phyloP scores from a whole-genome alignment of 2,329 filamentous ascomycete genomes.

The Neofusicoccum parvum region DNA sequence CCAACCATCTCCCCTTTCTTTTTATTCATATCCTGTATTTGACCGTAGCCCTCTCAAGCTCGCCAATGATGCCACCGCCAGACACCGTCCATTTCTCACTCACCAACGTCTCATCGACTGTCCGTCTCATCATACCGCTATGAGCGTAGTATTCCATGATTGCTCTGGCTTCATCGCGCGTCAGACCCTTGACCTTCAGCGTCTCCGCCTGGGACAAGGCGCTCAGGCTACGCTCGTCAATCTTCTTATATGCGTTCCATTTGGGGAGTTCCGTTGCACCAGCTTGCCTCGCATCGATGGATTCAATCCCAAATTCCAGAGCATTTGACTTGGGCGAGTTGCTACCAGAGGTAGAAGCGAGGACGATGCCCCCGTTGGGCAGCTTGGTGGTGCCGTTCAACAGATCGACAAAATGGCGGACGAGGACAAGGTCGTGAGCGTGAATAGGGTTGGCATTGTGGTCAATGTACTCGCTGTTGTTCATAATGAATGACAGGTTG shows the following conservation, averaged over 20 bases:
- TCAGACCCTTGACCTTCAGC: slow-evolving; percentile 66
- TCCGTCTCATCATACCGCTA: slow-evolving; percentile 74
- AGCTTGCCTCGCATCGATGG: slow-evolving; percentile 46
- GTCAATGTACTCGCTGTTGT: slow-evolving; percentile 72
- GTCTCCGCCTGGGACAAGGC: slow-evolving; percentile 48
- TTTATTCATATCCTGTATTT: slow-evolving; percentile 39
- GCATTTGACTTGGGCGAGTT: slow-evolving; percentile 68
- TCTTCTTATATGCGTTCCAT: slow-evolving; percentile 55
- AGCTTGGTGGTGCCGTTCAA: slow-evolving; percentile 55
- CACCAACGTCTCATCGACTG: slow-evolving; percentile 70
- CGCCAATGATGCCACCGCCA: slow-evolving; percentile 79
- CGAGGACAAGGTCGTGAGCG: slow-evolving; percentile 77
- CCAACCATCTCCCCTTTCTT: background rate
- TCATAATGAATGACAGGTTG: slow-evolving; percentile 80
- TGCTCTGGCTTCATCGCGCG: slow-evolving; percentile 71
- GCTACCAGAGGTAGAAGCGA: slow-evolving; percentile 73
- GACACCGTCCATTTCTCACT: slow-evolving; percentile 82
- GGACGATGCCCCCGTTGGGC: slow-evolving; percentile 75
- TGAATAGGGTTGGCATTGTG: slow-evolving; percentile 75
- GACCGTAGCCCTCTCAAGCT: slow-evolving; percentile 73
- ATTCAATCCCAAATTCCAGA: slow-evolving; percentile 67
- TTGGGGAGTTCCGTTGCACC: slow-evolving; percentile 36
- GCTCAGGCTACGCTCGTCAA: slow-evolving; percentile 57
- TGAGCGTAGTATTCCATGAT: slow-evolving; percentile 93
- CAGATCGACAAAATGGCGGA: slow-evolving; percentile 73